Evolutionary conservation across 495 filamentous ascomycete species (phyloP).

Genomic region (Oleoguttula mirabilis): DNA sequence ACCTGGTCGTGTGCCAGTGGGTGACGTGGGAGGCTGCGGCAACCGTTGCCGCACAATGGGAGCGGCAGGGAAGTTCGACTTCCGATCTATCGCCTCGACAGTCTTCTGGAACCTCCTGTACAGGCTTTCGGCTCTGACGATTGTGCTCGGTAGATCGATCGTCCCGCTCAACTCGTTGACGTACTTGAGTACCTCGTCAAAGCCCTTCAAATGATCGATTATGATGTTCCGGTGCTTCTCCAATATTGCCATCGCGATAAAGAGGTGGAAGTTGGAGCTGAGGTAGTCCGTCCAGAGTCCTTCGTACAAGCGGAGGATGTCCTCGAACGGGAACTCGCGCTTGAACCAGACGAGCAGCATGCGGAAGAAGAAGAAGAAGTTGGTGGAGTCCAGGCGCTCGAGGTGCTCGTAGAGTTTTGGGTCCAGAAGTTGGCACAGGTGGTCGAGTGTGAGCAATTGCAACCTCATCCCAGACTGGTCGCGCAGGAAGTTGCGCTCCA

Average conservation of each 20-base stretch:
- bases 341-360: constrained; percentile 99
- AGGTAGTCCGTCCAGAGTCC: constrained; percentile 86
- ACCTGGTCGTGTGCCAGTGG: constrained; percentile 12
- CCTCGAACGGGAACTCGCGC: constrained; percentile 81
- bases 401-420: constrained; percentile 86
- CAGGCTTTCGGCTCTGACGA: constrained; percentile 75
- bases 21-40: constrained; percentile 20
- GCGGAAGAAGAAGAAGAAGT: constrained; percentile 99
- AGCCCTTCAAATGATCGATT: constrained; percentile 85
- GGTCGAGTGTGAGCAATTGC: constrained; percentile 80
- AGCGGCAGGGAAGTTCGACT: constrained; percentile 64
- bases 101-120: constrained; percentile 78
- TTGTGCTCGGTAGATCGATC: constrained; percentile 74
- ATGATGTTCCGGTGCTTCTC: constrained; percentile 91
- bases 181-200: constrained; percentile 96
- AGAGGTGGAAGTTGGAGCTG: constrained; percentile 81
- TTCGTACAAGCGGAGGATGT: constrained; percentile 86
- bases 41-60: constrained; percentile 43
- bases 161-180: constrained; percentile 91
- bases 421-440: constrained; percentile 92
- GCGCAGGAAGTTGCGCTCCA: constrained; percentile 94
- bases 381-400: constrained; percentile 79
- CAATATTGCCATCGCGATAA: constrained; percentile 86
- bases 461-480: constrained; percentile 92
- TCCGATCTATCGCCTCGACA: constrained; percentile 78